A percentile compares a stretch with the other conserved stretches of the same genome.
Evolutionary conservation across 495 filamentous ascomycete species (phyloP).

Genomic region (Durotheca rogersii): DNA sequence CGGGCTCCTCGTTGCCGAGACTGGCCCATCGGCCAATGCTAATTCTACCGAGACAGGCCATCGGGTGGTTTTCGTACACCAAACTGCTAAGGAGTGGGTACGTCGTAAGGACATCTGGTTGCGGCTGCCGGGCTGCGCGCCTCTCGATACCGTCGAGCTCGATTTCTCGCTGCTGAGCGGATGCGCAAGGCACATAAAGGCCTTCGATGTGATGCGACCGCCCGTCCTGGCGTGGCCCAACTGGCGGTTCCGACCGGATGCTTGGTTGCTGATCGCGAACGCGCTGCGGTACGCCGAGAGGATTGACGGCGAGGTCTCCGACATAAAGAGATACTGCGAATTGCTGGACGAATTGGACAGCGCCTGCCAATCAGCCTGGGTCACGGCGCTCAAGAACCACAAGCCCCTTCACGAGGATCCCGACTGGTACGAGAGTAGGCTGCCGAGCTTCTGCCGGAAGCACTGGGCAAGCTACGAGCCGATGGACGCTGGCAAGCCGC

Average conservation of each 20-base stretch:
- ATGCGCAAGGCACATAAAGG: conserved; percentile 33
- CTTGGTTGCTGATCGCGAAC: conserved; percentile 34
- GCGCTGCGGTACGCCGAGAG: conserved; percentile 33
- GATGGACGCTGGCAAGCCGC: conserved; percentile 39
- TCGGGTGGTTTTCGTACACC: conserved; percentile 37
- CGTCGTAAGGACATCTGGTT: conserved; percentile 34
- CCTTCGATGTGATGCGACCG: conserved; percentile 24
- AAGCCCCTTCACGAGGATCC: conserved; percentile 37
- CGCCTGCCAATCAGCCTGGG: conserved; percentile 32
- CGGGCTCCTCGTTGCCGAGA: conserved; percentile 31
- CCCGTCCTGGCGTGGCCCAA: conserved; percentile 34
- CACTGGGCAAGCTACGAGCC: conserved; percentile 39
- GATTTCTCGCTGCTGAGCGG: conserved; percentile 33
- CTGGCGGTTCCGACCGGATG: conserved; percentile 34
- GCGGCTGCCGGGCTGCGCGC: conserved; percentile 25
- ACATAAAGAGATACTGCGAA: conserved; percentile 24
- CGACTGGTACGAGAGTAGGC: conserved; percentile 33
- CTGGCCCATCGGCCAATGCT: conserved; percentile 13
- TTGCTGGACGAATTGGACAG: conserved; percentile 34
- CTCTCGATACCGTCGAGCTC: conserved; percentile 23
- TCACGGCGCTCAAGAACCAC: conserved; percentile 28
- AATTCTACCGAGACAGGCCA: conserved; percentile 29
- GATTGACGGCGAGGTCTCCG: conserved; percentile 24
- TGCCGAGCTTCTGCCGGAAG: conserved; percentile 21
- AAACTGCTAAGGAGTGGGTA: conserved; percentile 37